phyloP scores from a whole-genome alignment of 208 protist species.

The Acanthamoeba royreba region DNA sequence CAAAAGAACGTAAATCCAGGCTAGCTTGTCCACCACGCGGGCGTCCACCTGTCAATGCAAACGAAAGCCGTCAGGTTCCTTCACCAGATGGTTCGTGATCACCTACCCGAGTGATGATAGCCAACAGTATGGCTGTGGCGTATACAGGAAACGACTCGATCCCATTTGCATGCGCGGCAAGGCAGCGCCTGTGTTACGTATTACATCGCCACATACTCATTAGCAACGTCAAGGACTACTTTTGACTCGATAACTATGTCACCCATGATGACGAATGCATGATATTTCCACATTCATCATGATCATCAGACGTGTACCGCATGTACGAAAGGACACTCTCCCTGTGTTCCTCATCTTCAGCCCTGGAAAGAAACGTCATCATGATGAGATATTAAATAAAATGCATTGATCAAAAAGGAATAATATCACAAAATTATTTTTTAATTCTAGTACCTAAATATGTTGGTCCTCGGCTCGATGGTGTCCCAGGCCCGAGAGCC shows the following conservation, averaged over 20 bases:
- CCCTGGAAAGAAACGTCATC: neutral
- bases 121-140: neutral
- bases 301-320: too few relatives aligned
- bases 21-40: neutral
- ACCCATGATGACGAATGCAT: neutral
- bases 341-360: neutral
- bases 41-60: neutral
- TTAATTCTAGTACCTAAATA: neutral
- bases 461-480: neutral
- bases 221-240: neutral
- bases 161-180: neutral
- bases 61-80: neutral
- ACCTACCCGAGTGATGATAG: neutral
- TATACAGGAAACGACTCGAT: neutral
- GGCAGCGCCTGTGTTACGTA: neutral
- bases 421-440: too few relatives aligned
- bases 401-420: neutral
- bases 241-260: neutral
- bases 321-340: neutral
- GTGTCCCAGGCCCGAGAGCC: neutral
- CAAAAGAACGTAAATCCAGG: neutral
- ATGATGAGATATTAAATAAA: neutral
- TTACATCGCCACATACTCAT: neutral
- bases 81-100: too few relatives aligned
- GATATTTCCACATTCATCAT: neutral